Conservation (phyloP, 1,284 basidiomycete genomes). For the Cutaneotrichosporon mucoides region DNA sequence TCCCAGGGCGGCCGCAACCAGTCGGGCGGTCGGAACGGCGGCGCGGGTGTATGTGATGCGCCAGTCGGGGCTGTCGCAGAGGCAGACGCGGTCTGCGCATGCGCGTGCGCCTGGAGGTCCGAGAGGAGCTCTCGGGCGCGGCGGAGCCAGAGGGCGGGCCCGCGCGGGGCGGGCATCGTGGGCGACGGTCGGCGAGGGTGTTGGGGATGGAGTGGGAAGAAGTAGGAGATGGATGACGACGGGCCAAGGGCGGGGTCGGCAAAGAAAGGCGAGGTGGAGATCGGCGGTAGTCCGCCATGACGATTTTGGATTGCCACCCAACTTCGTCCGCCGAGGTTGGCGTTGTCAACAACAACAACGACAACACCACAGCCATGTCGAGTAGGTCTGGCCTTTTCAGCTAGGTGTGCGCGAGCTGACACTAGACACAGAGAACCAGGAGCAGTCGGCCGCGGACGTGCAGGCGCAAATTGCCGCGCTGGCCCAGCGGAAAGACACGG, state of each 20-base stretch:
- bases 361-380: neutral
- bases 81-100: neutral
- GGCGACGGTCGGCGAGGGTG: neutral
- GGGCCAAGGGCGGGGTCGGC: too few species aligned
- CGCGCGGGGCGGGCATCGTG: neutral
- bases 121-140: constrained; percentile 5
- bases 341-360: neutral
- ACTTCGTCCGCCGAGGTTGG: neutral
- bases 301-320: neutral
- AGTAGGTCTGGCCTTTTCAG: constrained; percentile 1
- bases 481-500: constrained; percentile 17
- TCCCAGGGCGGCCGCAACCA: constrained; percentile 9
- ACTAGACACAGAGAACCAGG: neutral
- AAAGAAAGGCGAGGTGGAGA: neutral
- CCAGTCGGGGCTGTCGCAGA: neutral
- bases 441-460: neutral
- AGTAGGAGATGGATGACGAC: too few species aligned
- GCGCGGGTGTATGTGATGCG: neutral
- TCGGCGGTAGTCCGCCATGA: neutral
- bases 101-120: neutral
- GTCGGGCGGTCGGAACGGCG: neutral
- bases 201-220: neutral
- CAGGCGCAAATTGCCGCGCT: constrained; percentile 14
- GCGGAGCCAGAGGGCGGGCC: constrained; percentile 3
- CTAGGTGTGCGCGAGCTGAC: neutral